Evolutionary conservation across 352 stramenopile genomes (phyloP).

Genomic region (Phytopythium sindhum): DNA sequence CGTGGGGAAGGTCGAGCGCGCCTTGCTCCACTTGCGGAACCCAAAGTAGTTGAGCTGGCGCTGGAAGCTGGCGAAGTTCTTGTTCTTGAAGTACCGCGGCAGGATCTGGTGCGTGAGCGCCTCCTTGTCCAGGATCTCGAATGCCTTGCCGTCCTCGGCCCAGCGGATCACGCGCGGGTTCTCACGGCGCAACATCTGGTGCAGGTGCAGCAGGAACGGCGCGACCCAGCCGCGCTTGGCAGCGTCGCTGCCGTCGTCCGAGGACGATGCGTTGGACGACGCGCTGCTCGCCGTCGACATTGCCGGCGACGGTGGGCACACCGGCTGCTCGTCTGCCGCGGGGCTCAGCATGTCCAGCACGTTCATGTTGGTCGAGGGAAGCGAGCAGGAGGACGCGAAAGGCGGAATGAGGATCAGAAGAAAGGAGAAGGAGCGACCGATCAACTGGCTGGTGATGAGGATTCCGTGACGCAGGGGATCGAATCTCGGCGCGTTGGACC

Average conservation of each 20-base stretch:
- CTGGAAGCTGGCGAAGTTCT: constrained; percentile 95
- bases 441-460: not conserved
- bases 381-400: constrained; percentile 13
- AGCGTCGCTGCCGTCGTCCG: constrained; percentile 11
- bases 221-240: constrained; percentile 73
- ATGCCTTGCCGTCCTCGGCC: constrained; percentile 69
- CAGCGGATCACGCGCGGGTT: constrained; percentile 78
- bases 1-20: constrained; percentile 62
- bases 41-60: constrained; percentile 95
- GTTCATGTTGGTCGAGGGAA: constrained; percentile 26
- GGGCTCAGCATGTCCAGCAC: constrained; percentile 38
- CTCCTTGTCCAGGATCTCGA: constrained; percentile 85
- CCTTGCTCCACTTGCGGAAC: constrained; percentile 91
- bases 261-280: constrained; percentile 4
- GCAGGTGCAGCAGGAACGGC: constrained; percentile 82
- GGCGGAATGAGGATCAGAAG: constrained; percentile 26
- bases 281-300: constrained; percentile 31
- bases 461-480: not conserved
- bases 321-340: constrained; percentile 5
- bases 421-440: not conserved
- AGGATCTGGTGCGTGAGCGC: constrained; percentile 87
- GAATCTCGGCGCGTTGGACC: not conserved
- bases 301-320: constrained; percentile 34
- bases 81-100: constrained; percentile 95
- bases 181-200: constrained; percentile 83